Base-by-base conservation (phyloP, 495 filamentous ascomycete genomes). In the Endocarpon pusillum region DNA sequence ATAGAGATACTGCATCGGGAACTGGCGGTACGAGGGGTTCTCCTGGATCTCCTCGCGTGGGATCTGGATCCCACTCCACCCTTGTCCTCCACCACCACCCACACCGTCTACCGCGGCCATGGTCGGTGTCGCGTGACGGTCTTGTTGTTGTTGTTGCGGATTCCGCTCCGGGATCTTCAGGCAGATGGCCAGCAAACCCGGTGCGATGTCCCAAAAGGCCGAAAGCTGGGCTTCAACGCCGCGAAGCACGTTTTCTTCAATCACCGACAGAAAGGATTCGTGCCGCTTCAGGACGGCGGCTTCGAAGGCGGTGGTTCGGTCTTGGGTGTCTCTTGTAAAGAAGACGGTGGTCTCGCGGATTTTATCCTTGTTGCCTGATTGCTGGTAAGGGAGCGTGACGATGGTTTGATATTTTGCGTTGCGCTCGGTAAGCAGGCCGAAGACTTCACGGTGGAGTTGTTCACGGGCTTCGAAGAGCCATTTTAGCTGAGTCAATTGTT, bases 161-260 rank as follows among this genome's bases (percentile, higher is more conserved):
- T n/a, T n/a, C n/a, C n/a, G n/a, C 3, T 54, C 43, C 0, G 84
- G 86, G 11, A 94, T 70, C 44, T 78, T 78, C 43, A 89, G 77
- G 3, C 86, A 67, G 15, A 94, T 53, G 1, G 72, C 65, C 7
- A 75, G 62, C 0, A 97, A 66, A 1, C 71, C 66, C 1, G 91
- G 91, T 0, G 85, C 89, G 42, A 96, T 92, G 46, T 97, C 91
- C 89, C 89, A 97, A 57, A 94, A 97, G 3, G 84, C 84, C 11
- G 73, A 79, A 0, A 94, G 67, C 51, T 94, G 91, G 20, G 79
- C 67, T 49, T 94, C 87, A 11, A 96, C 82, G 3, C 86, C 89
- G 3, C 84, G 74, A 2, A 71, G 68, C 17, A 91, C 83, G 35
- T 87, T 89, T 46, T 72, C 67, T 52, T 94, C 85, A 19, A 94